Conservation (phyloP, 495 filamentous ascomycete genomes). For the Rusavskia elegans region DNA sequence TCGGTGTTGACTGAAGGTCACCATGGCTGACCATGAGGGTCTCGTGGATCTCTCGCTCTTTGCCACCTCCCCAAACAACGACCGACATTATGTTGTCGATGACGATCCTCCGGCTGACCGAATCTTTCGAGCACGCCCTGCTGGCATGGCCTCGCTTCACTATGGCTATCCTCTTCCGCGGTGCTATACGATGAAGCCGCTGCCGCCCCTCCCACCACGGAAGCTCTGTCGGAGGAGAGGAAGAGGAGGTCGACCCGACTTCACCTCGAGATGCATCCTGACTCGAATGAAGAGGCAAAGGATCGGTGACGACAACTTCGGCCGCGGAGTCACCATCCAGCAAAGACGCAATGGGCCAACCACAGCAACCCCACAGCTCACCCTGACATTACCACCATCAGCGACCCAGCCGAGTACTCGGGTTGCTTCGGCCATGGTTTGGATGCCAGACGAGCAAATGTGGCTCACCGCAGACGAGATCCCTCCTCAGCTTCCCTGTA, state of each 20-base stretch:
- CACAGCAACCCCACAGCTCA: conserved; percentile 8
- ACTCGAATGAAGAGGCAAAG: conserved; percentile 8
- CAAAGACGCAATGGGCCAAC: conserved; percentile 8
- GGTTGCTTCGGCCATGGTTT: conserved; percentile 10
- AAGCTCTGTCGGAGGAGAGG: conserved; percentile 3
- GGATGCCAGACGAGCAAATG: conserved; percentile 17
- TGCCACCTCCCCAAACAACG: conserved; percentile 10
- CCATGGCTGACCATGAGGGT: conserved; percentile 7
- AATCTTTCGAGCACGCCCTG: not conserved
- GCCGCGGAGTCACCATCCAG: conserved; percentile 4
- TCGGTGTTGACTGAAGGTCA: not conserved
- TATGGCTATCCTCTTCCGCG: conserved; percentile 1
- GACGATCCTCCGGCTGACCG: not conserved
- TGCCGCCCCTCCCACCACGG: conserved; percentile 9
- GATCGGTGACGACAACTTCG: not conserved
- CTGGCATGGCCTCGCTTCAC: not conserved
- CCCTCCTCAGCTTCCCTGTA: not conserved
- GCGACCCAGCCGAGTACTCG: not conserved
- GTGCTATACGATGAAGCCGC: conserved; percentile 3
- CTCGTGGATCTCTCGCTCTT: conserved; percentile 16
- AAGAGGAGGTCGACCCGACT: conserved; percentile 2
- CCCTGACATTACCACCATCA: conserved; percentile 8
- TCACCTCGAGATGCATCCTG: conserved; percentile 10
- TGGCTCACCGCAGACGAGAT: conserved; percentile 10
- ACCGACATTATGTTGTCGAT: conserved; percentile 5